Base-by-base conservation (phyloP, 2,329 filamentous ascomycete genomes). In the Aspergillus pseudoglaucus region DNA sequence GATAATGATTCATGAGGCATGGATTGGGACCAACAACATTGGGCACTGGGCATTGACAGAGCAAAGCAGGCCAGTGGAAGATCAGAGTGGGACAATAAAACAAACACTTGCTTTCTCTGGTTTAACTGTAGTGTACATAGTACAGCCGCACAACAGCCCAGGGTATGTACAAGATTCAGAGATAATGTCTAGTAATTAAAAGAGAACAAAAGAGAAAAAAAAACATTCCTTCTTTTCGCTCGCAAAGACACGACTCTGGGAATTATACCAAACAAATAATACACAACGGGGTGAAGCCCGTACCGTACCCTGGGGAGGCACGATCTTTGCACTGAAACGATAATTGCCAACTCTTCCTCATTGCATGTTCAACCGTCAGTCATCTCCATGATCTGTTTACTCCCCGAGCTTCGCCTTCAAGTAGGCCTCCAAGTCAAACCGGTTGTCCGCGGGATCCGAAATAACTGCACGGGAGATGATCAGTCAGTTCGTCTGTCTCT, bases 371-470 rank as follows among this genome's bases (percentile, higher is more conserved):
- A 55, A 42, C 37, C 17, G n/a, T 17, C 33, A 39, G 8, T 20
- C 18, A 15, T 44, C 37, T 39, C 46, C 61, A 56, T 65, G 68
- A 58, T 59, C 58, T 41, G 48, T 53, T 39, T 39, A 39, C 58
- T 76, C 75, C 44, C 69, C 72, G 46, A 71, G 70, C 60, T 89
- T 73, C 61, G 81, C 77, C 63, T 82, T 80, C 70, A 95, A 74
- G 71, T 82, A 88, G 60, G 87, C 84, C 78, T 97, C 91, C 60
- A 97, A 79, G 69, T 98, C 90, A 75, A 97, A 97, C 66, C 90
- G 88, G 66, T 90, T 83, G 75, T 93, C 83, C 66, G 85, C 82
- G 52, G 85, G 85, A 74, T 97, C 85, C 66, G 82, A 77, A 69
- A 85, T 80, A 57, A 84, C 84, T 88, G 63, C 40, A 46, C 41